Conservation (phyloP, 495 filamentous ascomycete species). For the Neurospora sp. region DNA sequence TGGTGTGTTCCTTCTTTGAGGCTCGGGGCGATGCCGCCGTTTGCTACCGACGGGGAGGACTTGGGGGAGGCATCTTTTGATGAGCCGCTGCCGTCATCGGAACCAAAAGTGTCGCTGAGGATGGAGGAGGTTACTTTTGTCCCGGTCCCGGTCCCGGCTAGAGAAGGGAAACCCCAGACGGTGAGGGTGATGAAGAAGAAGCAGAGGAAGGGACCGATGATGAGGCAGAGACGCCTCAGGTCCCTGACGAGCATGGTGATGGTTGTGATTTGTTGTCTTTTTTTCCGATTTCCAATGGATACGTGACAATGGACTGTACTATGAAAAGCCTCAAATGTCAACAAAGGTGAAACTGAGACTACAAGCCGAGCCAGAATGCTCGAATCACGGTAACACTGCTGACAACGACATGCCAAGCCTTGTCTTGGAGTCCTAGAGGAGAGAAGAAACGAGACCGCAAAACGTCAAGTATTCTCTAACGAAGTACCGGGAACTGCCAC, state of each 20-base stretch:
- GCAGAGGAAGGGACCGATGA: constrained; percentile 14
- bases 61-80: background rate
- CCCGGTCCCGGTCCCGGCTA: background rate
- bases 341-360: background rate
- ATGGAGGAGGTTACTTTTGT: constrained; percentile 3
- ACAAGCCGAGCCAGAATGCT: background rate
- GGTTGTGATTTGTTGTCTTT: background rate
- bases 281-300: background rate
- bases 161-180: constrained; percentile 9
- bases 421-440: too few species aligned
- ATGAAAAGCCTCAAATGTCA: background rate
- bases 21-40: background rate
- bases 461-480: background rate
- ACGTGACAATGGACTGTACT: background rate
- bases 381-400: background rate
- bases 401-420: background rate
- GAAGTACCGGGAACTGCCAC: background rate
- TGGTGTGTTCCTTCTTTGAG: constrained; percentile 11
- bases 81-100: background rate
- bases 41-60: background rate
- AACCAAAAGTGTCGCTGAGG: background rate
- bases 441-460: background rate
- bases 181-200: constrained; percentile 15
- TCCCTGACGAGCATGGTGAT: constrained; percentile 23
- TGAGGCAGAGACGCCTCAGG: constrained; percentile 19